Conservation (phyloP, 257 asterid genomes). For the Solanum tarapatanum region DNA sequence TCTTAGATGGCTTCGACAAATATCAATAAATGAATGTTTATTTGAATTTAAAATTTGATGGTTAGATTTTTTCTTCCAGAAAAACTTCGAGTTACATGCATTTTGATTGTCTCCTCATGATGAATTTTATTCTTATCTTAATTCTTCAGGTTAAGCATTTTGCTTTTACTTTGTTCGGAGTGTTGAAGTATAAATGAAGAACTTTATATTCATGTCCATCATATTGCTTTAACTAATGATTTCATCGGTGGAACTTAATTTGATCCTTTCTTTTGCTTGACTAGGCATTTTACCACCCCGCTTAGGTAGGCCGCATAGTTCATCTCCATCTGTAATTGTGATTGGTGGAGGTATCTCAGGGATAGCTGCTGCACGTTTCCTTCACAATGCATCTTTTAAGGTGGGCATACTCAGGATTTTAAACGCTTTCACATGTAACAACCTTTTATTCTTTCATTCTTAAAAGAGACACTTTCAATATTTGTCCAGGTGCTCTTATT, state of each 20-base stretch:
- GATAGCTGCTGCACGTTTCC: constrained; percentile 79
- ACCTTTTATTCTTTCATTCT: background rate
- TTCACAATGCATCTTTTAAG: constrained; percentile 82
- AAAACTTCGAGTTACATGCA: background rate
- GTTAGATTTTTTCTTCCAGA: background rate
- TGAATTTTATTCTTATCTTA: background rate
- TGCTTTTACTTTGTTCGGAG: background rate
- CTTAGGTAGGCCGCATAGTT: constrained; percentile 38
- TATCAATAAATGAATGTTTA: background rate
- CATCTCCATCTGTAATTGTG: constrained; percentile 67
- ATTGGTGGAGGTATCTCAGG: constrained; percentile 99
- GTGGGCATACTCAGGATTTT: constrained; percentile 18
- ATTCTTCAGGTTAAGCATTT: background rate
- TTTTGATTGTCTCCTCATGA: background rate
- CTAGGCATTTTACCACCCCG: constrained; percentile 42
- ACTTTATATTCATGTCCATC: background rate
- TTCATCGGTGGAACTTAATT: background rate
- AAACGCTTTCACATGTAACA: background rate
- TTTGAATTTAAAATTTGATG: background rate
- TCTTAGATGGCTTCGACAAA: background rate
- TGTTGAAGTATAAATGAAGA: background rate
- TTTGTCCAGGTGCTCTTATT: constrained; percentile 58
- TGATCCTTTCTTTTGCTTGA: constrained; percentile 4
- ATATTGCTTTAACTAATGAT: background rate
- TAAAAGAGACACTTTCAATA: background rate